Evolutionary conservation across 1,139 yeast species (phyloP), one percentile per base, ranked within the genome.

Genomic region (Saccharomyces hybrid): DNA sequence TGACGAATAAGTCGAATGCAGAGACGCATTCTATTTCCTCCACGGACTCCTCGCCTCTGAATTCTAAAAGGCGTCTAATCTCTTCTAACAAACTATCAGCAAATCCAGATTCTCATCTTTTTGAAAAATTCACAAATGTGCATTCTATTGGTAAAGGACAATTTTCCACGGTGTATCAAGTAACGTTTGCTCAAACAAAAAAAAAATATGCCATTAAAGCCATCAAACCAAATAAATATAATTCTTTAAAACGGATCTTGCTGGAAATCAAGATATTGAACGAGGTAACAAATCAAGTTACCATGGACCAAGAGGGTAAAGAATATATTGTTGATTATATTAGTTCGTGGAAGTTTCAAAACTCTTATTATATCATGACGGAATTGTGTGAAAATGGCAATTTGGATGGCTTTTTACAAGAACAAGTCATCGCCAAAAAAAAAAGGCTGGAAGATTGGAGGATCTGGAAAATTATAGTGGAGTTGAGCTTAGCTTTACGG

Each of bases 311-410:
- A 57, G 93, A 86, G 59, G 95, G 93, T 2, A 82, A 84, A 60
- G 96, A 88, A 62, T 85, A 88, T 67, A 81, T 91, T 48, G 81
- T 93, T 46, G 84, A 84, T 61, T 81, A 88, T 59, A 79, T 88
- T 31, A 91, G 89, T 66, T 90, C 90, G 9, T 93, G 98, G 98
- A 95, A 88, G 62, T 67, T 67, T 52, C 65, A 63, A 58, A 82
- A 82, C 53, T 84, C 84, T 62, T 81, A 86, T 62, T 93, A 91
- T 69, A 88, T 93, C 47, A 89, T 91, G 95, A 91, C 96, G 1
- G 98, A 91, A 65, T 90, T 76, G 68, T 93, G 97, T 72, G 99
- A 93, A 67, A 91, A 93, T 66, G 99, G 99, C 1, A 88, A 93
- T 27, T 73, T 93, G 52, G 95, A 84, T 66, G 80, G 82, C 54